A percentile compares a stretch with the other conserved stretches of the same genome.
phyloP scores from a whole-genome alignment of 1,139 yeast species.

The Yamadazyma taylorii region DNA sequence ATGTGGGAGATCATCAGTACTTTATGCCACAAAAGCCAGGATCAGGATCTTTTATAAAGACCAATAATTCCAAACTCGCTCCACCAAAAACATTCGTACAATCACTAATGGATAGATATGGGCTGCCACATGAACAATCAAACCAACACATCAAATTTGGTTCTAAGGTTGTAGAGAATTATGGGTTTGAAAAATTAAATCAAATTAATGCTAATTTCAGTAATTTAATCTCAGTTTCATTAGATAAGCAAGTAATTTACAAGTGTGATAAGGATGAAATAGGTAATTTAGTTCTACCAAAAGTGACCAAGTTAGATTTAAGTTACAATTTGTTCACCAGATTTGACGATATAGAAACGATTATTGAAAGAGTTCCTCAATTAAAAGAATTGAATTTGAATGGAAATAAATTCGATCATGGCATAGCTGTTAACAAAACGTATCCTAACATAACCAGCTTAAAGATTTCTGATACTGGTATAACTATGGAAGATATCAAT shows the following conservation, averaged over 20 bases:
- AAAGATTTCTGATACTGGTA: slow-evolving; percentile 30
- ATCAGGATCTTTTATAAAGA: slow-evolving; percentile 71
- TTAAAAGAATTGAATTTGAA: slow-evolving; percentile 53
- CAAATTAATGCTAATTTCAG: slow-evolving; percentile 46
- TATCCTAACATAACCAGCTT: slow-evolving; percentile 24
- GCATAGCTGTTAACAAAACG: slow-evolving; percentile 28
- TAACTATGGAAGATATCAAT: slow-evolving; percentile 22
- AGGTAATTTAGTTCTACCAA: too few relatives aligned
- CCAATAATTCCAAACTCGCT: slow-evolving; percentile 31
- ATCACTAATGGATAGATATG: slow-evolving; percentile 54
- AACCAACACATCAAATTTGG: slow-evolving; percentile 41
- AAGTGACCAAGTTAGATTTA: slow-evolving; percentile 52
- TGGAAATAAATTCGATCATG: slow-evolving; percentile 48
- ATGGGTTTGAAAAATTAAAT: slow-evolving; percentile 63
- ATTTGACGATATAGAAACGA: slow-evolving; percentile 36
- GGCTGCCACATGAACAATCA: slow-evolving; percentile 20
- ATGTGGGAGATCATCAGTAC: slow-evolving; percentile 58
- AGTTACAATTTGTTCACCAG: slow-evolving; percentile 57
- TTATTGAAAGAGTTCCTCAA: slow-evolving; percentile 34
- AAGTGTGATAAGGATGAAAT: background rate
- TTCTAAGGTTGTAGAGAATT: slow-evolving; percentile 55
- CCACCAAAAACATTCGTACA: slow-evolving; percentile 35
- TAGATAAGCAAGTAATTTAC: slow-evolving; percentile 28
- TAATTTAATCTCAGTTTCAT: slow-evolving; percentile 47
- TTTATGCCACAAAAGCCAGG: slow-evolving; percentile 38